Percentiles rank a stretch among this genome's conserved stretches.
phyloP scores from a whole-genome alignment of 2,329 filamentous ascomycete genomes.

The Dactylellina leptospora region DNA sequence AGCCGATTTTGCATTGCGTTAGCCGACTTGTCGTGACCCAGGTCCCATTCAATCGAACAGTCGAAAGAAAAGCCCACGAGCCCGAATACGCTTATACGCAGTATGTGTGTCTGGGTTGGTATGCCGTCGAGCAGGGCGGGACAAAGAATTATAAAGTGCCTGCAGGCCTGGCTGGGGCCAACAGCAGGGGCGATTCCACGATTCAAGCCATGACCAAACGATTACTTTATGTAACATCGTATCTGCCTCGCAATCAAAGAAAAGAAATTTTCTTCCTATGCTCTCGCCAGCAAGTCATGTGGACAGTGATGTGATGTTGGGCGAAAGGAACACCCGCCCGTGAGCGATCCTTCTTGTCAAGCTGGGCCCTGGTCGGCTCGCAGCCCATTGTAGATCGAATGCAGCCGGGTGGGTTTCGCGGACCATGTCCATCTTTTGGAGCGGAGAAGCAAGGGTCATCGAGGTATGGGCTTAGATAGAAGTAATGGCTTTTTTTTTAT shows the following conservation, averaged over 20 bases:
- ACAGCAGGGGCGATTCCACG: neutral
- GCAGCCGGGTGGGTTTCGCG: constrained; percentile 22
- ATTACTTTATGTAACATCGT: constrained; percentile 29
- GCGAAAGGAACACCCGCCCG: constrained; percentile 21
- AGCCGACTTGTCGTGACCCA: constrained; percentile 13
- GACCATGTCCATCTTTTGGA: constrained; percentile 3
- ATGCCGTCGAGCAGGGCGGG: constrained; percentile 8
- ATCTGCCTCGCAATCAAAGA: constrained; percentile 39
- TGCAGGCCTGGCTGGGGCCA: constrained; percentile 3
- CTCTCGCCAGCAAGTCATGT: constrained; percentile 33
- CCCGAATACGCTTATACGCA: constrained; percentile 9
- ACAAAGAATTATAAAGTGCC: constrained; percentile 12
- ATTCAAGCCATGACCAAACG: constrained; percentile 16
- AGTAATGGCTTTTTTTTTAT: constrained; percentile 18
- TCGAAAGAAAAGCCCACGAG: constrained; percentile 27
- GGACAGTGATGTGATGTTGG: constrained; percentile 50
- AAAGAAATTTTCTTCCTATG: constrained; percentile 22
- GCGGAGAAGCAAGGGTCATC: constrained; percentile 41
- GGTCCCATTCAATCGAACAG: constrained; percentile 29
- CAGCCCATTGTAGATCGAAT: constrained; percentile 30
- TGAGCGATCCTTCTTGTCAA: constrained; percentile 51
- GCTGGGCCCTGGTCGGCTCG: constrained; percentile 30
- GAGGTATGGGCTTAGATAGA: constrained; percentile 6
- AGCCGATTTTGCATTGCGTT: constrained; percentile 16
- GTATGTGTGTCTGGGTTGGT: constrained; percentile 31